Conservation (phyloP, 345 rosid genomes). For the Aurinia saxatilis region DNA sequence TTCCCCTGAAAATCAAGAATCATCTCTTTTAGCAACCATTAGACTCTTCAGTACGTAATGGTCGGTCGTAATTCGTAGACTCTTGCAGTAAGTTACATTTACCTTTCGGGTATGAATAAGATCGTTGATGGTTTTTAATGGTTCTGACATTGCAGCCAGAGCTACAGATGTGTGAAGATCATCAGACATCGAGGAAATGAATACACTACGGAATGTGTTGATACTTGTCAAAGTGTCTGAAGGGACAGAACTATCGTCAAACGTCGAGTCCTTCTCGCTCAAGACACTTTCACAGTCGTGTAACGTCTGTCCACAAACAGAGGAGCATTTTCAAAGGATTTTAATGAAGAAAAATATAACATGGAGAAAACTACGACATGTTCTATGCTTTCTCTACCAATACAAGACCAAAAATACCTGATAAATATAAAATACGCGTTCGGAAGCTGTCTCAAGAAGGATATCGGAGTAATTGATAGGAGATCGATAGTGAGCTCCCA, state of each 20-base stretch:
- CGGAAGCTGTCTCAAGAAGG: constrained; percentile 92
- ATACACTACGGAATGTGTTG: constrained; percentile 45
- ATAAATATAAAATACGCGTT: constrained; percentile 82
- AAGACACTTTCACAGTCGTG: constrained; percentile 54
- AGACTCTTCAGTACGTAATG: not conserved
- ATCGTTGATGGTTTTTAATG: constrained; percentile 76
- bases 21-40: not conserved
- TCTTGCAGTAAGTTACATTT: not conserved
- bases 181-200: constrained; percentile 78
- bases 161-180: constrained; percentile 81
- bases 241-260: constrained; percentile 36
- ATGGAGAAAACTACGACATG: not conserved
- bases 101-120: constrained; percentile 83
- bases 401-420: constrained; percentile 45
- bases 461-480: constrained; percentile 80
- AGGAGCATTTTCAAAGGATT: not conserved
- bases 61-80: not conserved
- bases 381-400: not conserved
- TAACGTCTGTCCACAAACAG: constrained; percentile 52
- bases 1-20: constrained; percentile 54
- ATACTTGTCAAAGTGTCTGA: constrained; percentile 38
- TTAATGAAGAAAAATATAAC: not conserved
- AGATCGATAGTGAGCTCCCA: constrained; percentile 91
- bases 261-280: constrained; percentile 36
- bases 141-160: constrained; percentile 83